A percentile compares a stretch with the other conserved stretches of the same genome.
Evolutionary conservation across 2,329 filamentous ascomycete genomes (phyloP).

Genomic region (Pyrenochaeta sp.): DNA sequence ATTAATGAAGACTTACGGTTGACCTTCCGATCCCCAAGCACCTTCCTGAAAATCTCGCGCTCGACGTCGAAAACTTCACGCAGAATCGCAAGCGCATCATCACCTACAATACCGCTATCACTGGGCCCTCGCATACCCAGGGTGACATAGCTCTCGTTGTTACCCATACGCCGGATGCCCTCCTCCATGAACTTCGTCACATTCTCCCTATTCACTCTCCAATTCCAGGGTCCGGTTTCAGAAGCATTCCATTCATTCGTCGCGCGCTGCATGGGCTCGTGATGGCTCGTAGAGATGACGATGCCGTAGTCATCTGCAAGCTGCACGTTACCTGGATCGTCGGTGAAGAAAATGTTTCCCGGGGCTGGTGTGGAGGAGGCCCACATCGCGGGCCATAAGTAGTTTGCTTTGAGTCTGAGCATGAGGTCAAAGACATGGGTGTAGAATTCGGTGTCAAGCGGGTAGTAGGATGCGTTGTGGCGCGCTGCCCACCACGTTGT

Average conservation of each 20-base stretch:
- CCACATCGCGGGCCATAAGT: constrained; percentile 34
- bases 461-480: constrained; percentile 6
- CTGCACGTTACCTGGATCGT: constrained; percentile 25
- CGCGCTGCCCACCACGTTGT: constrained; percentile 66
- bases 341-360: constrained; percentile 27
- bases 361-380: constrained; percentile 17
- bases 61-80: constrained; percentile 22
- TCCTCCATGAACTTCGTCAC: constrained; percentile 15
- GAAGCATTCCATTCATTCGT: constrained; percentile 23
- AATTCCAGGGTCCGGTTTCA: constrained; percentile 12
- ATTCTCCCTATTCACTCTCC: constrained; percentile 15
- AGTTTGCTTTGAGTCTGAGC: constrained; percentile 22
- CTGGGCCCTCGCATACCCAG: constrained; percentile 17
- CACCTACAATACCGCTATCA: constrained; percentile 11
- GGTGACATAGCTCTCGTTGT: constrained; percentile 16
- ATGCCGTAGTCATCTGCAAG: constrained; percentile 29
- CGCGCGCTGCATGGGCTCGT: constrained; percentile 26
- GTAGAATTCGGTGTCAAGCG: constrained; percentile 15
- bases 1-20: constrained; percentile 38
- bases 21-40: constrained; percentile 15
- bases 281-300: constrained; percentile 26
- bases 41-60: constrained; percentile 15
- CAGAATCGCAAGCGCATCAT: constrained; percentile 14
- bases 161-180: constrained; percentile 6
- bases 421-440: constrained; percentile 18